phyloP scores from a whole-genome alignment of 2,329 filamentous ascomycete genomes.

The Botrytis pseudocinerea region DNA sequence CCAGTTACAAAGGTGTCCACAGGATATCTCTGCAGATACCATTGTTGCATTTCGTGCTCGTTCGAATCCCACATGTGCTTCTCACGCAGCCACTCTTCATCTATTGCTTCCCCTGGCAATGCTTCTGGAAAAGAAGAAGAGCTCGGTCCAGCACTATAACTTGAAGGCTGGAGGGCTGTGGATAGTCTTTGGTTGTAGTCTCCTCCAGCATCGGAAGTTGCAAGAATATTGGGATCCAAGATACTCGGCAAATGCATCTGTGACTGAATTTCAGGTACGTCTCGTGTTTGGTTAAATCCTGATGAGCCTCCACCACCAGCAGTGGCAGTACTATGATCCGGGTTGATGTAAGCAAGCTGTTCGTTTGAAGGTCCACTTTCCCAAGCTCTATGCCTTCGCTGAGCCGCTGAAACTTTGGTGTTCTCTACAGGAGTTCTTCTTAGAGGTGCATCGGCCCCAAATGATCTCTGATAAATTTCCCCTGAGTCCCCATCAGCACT shows the following conservation, averaged over 20 bases:
- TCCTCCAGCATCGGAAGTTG: too few relatives aligned
- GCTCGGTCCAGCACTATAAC: too few relatives aligned
- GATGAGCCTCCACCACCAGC: not conserved
- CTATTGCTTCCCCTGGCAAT: too few relatives aligned
- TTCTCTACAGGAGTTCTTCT: not conserved
- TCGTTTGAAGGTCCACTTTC: not conserved
- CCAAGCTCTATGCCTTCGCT: not conserved
- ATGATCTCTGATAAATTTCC: not conserved
- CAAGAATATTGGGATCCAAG: not conserved
- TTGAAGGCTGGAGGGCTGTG: too few relatives aligned
- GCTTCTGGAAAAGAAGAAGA: too few relatives aligned
- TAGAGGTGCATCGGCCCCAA: not conserved
- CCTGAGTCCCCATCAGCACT: not conserved
- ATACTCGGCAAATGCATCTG: not conserved
- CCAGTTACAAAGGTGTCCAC: too few relatives aligned
- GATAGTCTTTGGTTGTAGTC: too few relatives aligned
- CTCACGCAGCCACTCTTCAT: too few relatives aligned
- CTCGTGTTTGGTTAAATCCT: not conserved
- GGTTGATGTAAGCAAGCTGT: fast-evolving
- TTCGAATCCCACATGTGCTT: too few relatives aligned
- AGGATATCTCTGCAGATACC: too few relatives aligned
- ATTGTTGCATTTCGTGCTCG: too few relatives aligned
- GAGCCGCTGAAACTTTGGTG: not conserved
- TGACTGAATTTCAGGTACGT: not conserved
- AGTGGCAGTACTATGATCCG: not conserved